These are phyloP conservation scores for Aspergillus terreus DNA, from an alignment of 2,329 filamentous ascomycete genomes.

Conservation along the genomic window DNA sequence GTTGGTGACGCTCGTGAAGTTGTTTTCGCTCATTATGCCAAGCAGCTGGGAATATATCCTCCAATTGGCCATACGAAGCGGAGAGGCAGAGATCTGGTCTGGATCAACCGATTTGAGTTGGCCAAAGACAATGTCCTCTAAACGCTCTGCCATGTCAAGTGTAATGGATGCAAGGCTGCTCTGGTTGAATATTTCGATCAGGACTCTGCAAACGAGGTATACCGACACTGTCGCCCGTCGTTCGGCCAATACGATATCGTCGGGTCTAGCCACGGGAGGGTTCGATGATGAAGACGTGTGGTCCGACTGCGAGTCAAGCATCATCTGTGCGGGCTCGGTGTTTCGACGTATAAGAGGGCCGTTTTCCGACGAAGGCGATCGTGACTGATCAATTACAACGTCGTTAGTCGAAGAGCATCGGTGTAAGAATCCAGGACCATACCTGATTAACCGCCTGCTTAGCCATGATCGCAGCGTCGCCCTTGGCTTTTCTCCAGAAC, in stretches of 20 bases:
- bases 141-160: conserved; percentile 84
- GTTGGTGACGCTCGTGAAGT: conserved; percentile 78
- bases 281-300: conserved; percentile 17
- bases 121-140: conserved; percentile 95
- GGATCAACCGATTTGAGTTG: conserved; percentile 86
- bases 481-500: conserved; percentile 96
- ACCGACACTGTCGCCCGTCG: conserved; percentile 91
- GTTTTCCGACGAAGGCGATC: conserved; percentile 37
- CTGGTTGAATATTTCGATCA: conserved; percentile 91
- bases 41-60: conserved; percentile 87
- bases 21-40: conserved; percentile 92
- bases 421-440: conserved; percentile 7
- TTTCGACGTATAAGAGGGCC: conserved; percentile 62
- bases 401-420: conserved; percentile 1
- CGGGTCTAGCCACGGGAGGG: conserved; percentile 53
- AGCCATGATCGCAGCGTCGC: conserved; percentile 75
- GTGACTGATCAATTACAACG: conserved; percentile 16
- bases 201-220: conserved; percentile 87
- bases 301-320: conserved; percentile 29
- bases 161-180: conserved; percentile 80
- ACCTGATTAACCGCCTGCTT: conserved; percentile 38
- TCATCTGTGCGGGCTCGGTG: conserved; percentile 63
- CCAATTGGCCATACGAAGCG: conserved; percentile 90
- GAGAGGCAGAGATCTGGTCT: conserved; percentile 66
- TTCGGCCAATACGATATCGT: conserved; percentile 75